phyloP scores from a whole-genome alignment of 1,139 yeast genomes.

The Suhomyces bribrorum region DNA sequence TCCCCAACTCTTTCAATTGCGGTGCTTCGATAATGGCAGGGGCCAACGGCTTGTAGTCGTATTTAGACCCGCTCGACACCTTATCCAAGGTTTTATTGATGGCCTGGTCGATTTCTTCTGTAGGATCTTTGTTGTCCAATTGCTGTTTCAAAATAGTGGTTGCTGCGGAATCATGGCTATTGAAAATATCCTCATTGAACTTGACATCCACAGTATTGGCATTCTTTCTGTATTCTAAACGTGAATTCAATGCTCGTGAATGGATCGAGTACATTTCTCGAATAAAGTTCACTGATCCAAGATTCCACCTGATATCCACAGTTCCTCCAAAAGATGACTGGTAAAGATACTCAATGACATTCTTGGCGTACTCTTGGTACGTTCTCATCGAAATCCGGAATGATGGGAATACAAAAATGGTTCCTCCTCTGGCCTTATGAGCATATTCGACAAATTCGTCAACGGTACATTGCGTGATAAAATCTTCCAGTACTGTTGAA shows the following conservation, averaged over 20 bases:
- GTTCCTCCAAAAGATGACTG: conserved; percentile 81
- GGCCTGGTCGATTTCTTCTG: conserved; percentile 43
- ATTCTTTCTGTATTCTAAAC: conserved; percentile 32
- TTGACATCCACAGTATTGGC: conserved; percentile 12
- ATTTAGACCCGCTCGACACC: conserved; percentile 62
- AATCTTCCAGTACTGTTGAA: conserved; percentile 45
- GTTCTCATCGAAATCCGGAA: conserved; percentile 75
- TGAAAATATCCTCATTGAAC: conserved; percentile 20
- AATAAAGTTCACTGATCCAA: conserved; percentile 88
- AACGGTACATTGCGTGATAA: conserved; percentile 47
- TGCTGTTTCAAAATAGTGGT: conserved; percentile 18
- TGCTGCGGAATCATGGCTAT: conserved; percentile 11
- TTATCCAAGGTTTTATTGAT: conserved; percentile 62
- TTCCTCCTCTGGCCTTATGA: conserved; percentile 70
- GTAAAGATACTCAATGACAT: conserved; percentile 63
- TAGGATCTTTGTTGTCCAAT: conserved; percentile 33
- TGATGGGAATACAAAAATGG: conserved; percentile 77
- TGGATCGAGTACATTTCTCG: conserved; percentile 83
- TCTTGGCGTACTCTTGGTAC: conserved; percentile 53
- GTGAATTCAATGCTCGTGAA: conserved; percentile 40
- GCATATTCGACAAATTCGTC: conserved; percentile 59
- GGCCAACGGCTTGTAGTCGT: conserved; percentile 61
- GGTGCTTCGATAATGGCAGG: conserved; percentile 89
- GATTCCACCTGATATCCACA: conserved; percentile 89
- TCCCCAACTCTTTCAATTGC: conserved; percentile 85